A percentile compares a stretch with the other conserved stretches of the same genome.
Evolutionary conservation across 2,329 filamentous ascomycete genomes (phyloP).

Genomic region (Amauroascus niger): DNA sequence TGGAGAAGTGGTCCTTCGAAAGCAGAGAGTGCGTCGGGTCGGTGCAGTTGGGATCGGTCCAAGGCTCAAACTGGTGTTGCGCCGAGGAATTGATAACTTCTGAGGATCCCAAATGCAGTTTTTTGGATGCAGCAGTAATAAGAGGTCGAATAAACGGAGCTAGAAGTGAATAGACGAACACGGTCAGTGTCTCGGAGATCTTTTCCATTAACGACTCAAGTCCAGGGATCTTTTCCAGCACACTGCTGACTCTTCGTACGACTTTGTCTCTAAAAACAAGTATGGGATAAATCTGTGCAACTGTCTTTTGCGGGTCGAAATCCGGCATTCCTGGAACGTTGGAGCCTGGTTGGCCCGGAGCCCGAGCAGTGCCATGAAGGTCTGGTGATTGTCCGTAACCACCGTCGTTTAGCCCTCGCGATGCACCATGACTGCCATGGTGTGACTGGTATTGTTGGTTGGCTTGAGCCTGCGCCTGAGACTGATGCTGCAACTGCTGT

Average conservation of each 20-base stretch:
- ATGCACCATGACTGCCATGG: conserved; percentile 21
- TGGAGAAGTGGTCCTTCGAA: conserved; percentile 76
- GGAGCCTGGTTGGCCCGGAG: conserved; percentile 18
- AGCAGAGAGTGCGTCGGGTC: conserved; percentile 76
- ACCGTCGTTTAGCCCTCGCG: conserved; percentile 18
- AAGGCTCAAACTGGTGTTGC: conserved; percentile 67
- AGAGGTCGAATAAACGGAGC: conserved; percentile 88
- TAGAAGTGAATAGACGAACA: conserved; percentile 83
- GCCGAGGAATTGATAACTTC: conserved; percentile 58
- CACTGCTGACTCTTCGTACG: conserved; percentile 71
- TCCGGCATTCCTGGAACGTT: conserved; percentile 64
- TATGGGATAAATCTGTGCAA: conserved; percentile 84
- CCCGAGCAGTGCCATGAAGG: conserved; percentile 4
- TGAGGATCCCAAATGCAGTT: conserved; percentile 75
- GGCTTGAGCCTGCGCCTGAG: conserved; percentile 54
- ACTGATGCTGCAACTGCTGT: conserved; percentile 49
- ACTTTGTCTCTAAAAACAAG: conserved; percentile 89
- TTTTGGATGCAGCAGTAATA: conserved; percentile 75
- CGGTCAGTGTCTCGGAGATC: conserved; percentile 82
- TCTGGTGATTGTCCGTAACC: conserved; percentile 6
- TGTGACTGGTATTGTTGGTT: conserved; percentile 38
- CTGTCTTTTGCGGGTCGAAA: conserved; percentile 69
- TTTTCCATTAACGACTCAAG: conserved; percentile 83
- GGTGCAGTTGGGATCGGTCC: conserved; percentile 63
- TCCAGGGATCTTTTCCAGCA: conserved; percentile 85